Percentiles rank a stretch among this genome's conserved stretches.
Evolutionary conservation across 148 eudicot genomes (phyloP).

Genomic region (Linanthus parryae): DNA sequence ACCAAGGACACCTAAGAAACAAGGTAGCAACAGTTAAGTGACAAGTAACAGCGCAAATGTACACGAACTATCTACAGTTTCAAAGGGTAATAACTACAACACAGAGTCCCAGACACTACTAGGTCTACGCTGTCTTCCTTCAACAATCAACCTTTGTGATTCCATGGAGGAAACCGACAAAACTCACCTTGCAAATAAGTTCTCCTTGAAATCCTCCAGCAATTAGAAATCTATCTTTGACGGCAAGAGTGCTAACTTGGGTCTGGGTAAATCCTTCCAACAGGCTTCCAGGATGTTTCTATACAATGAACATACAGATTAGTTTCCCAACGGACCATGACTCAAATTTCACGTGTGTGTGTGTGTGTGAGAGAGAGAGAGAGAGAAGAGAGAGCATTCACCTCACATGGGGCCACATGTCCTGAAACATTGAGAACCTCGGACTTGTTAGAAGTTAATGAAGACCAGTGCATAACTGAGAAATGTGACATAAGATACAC

Average conservation of each 20-base stretch:
- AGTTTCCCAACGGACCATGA: constrained; percentile 1
- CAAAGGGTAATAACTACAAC: too few relatives aligned
- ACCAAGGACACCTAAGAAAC: too few relatives aligned
- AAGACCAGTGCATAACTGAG: constrained; percentile 49
- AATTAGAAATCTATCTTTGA: constrained; percentile 70
- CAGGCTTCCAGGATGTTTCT: constrained; percentile 90
- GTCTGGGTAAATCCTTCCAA: constrained; percentile 80
- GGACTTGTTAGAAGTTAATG: constrained; percentile 35
- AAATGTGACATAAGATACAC: constrained; percentile 77
- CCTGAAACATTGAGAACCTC: constrained; percentile 82
- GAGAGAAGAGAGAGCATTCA: constrained; percentile 17
- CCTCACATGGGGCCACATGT: constrained; percentile 85
- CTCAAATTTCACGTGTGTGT: neutral
- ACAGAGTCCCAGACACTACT: too few relatives aligned
- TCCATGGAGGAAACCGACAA: neutral
- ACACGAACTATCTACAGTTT: too few relatives aligned
- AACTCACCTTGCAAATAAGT: constrained; percentile 79
- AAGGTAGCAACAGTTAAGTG: too few relatives aligned
- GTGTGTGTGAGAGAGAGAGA: neutral
- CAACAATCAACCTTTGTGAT: too few relatives aligned
- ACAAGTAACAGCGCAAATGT: too few relatives aligned
- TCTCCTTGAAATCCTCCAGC: constrained; percentile 95
- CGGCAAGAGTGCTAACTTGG: constrained; percentile 91
- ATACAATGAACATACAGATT: constrained; percentile 7
- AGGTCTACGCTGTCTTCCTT: too few relatives aligned